Evolutionary conservation across 2,329 filamentous ascomycete species (phyloP).

Genomic region (Sporothrix dimorphospora): DNA sequence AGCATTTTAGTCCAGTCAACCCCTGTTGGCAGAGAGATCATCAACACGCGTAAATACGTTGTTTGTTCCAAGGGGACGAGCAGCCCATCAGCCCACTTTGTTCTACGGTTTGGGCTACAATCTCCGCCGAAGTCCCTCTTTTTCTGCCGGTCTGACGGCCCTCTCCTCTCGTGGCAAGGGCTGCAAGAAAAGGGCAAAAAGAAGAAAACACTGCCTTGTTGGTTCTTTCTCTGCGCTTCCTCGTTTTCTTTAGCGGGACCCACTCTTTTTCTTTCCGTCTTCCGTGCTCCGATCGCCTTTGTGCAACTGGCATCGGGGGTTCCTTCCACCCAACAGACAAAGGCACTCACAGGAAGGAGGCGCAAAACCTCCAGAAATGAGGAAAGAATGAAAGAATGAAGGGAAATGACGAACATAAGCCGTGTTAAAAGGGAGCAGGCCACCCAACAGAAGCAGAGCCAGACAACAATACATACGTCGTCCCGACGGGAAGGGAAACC

Average conservation of each 20-base stretch:
- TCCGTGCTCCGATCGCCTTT: conserved; percentile 8
- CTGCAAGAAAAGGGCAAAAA: conserved; percentile 3
- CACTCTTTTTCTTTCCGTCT: conserved; percentile 13
- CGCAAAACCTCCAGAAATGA: not conserved
- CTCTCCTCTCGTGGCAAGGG: not conserved
- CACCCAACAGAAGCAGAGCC: not conserved
- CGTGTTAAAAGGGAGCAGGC: not conserved
- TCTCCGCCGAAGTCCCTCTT: conserved; percentile 9
- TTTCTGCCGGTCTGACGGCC: not conserved
- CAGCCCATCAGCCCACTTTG: not conserved
- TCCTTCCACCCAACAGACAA: not conserved
- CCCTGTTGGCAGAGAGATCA: not conserved
- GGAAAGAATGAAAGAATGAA: not conserved
- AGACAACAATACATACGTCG: not conserved
- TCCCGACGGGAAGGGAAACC: not conserved
- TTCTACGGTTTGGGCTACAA: not conserved
- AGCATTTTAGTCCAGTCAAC: conserved; percentile 4
- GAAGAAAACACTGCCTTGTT: not conserved
- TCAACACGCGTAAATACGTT: not conserved
- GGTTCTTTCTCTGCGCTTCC: too few species aligned
- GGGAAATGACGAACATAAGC: not conserved
- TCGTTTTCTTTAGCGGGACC: not conserved
- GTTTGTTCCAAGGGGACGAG: not conserved
- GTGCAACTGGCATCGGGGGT: not conserved
- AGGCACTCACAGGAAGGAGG: not conserved